Percentiles rank a stretch among this genome's conserved stretches.
Evolutionary conservation across 2,329 filamentous ascomycete genomes (phyloP).

Genomic region (Juglanconis juglandina): DNA sequence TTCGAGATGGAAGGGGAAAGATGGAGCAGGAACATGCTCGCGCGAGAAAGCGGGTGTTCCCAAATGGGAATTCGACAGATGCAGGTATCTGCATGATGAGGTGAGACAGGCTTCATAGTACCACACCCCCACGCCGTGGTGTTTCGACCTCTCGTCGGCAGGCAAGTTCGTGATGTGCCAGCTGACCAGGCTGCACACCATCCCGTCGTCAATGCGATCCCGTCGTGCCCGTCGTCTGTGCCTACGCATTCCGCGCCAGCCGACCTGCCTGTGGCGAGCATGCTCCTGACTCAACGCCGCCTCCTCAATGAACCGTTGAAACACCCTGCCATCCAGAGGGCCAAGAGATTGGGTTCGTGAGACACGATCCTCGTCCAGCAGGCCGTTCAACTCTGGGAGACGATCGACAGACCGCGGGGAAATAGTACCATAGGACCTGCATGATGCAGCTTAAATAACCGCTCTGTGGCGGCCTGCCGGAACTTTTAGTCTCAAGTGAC

Average conservation of each 20-base stretch:
- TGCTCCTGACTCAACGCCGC: slow-evolving; percentile 10
- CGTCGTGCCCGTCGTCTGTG: background rate
- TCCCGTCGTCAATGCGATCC: background rate
- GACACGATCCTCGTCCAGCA: background rate
- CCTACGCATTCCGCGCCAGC: slow-evolving; percentile 12
- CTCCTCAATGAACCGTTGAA: background rate
- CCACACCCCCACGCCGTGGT: slow-evolving; percentile 1
- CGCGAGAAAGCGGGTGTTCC: background rate
- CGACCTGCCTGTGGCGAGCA: slow-evolving; percentile 1
- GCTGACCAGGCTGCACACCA: slow-evolving; percentile 18
- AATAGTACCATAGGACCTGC: slow-evolving; percentile 14
- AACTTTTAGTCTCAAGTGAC: slow-evolving; percentile 11
- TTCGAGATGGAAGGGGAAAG: slow-evolving; percentile 1
- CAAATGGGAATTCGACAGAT: background rate
- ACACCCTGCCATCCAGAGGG: background rate
- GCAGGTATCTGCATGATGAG: slow-evolving; percentile 13
- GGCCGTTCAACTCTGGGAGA: slow-evolving; percentile 1
- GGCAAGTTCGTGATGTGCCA: slow-evolving; percentile 7
- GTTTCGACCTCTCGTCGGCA: slow-evolving; percentile 4
- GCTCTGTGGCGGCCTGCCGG: slow-evolving; percentile 1
- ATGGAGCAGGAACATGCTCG: background rate
- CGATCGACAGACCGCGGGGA: slow-evolving; percentile 6
- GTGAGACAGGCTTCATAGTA: slow-evolving; percentile 13
- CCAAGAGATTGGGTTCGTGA: background rate
- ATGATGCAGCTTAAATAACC: slow-evolving; percentile 11